Evolutionary conservation across 192 early-diverging fungal species (phyloP), one percentile per base, ranked within the genome.

Genomic region (Umbelopsis ramanniana): DNA sequence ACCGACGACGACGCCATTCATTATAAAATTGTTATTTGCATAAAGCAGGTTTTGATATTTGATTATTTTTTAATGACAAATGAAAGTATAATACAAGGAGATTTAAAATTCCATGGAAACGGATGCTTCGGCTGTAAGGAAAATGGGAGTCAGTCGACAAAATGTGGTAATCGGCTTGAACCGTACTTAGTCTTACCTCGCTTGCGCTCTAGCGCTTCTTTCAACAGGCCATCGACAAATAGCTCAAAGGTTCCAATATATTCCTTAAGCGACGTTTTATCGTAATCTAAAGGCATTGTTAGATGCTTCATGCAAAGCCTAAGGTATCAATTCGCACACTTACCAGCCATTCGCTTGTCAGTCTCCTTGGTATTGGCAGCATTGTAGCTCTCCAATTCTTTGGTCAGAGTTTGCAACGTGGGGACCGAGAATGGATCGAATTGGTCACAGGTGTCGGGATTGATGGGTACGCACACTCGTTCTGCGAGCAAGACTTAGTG

Each of bases 391-490:
- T 91, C 88, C 37, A 94, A 55, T 67, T 97, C 92, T 38, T 82
- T 78, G 45, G 90, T 74, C 22, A 99, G 78, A 47, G 83, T 78
- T 14, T 80, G 66, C 37, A 99, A 69, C 1, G 89, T 95, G 0
- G 97, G 97, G 9, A 90, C 92, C 3, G 71, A 72, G 15, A 89
- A 78, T 26, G 97, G 97, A 71, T 98, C 87, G 77, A 98, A 99
- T 2, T 84, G 71, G 55, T 94, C 92, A 69, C 94, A 95, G 17
- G 77, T 78, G 53, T 88, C 85, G 3, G 88, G 84, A 35, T 84
- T 80, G 70, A 99, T 98, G 2, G 97, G 97, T n/a, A 97, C 93
- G 83, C 96, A 98, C 14, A 99, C 94, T 29, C 91, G 85, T 29
- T 89, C 92, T 93, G 70, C 11, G 24, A n/a, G 6, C 24, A 48